A percentile compares a stretch with the other conserved stretches of the same genome.
Evolutionary conservation across 2,329 filamentous ascomycete species (phyloP).

Genomic region (Drechslerella stenobrocha): DNA sequence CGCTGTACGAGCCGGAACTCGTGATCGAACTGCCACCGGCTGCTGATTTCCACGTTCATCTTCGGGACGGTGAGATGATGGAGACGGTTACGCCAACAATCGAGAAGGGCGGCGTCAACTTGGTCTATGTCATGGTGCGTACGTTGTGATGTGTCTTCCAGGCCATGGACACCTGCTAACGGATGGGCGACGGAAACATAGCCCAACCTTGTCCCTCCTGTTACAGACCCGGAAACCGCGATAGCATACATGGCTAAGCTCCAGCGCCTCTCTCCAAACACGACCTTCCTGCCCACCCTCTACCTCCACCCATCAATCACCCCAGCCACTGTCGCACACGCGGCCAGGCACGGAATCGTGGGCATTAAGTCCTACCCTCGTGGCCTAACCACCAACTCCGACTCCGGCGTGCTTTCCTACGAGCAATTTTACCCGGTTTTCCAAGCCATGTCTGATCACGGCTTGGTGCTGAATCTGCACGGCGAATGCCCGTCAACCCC

Average conservation of each 20-base stretch:
- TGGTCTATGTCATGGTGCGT: slow-evolving; percentile 62
- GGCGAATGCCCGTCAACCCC: slow-evolving; percentile 73
- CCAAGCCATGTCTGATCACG: slow-evolving; percentile 81
- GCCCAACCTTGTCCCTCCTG: slow-evolving; percentile 69
- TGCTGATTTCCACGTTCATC: slow-evolving; percentile 62
- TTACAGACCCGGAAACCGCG: slow-evolving; percentile 66
- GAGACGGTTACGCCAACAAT: slow-evolving; percentile 62
- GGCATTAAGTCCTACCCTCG: slow-evolving; percentile 72
- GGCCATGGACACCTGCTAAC: slow-evolving; percentile 33
- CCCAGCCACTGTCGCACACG: slow-evolving; percentile 71
- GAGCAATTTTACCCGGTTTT: slow-evolving; percentile 77
- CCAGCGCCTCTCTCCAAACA: slow-evolving; percentile 64
- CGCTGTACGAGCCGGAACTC: slow-evolving; percentile 27
- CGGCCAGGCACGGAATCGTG: slow-evolving; percentile 70
- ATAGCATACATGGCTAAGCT: slow-evolving; percentile 69
- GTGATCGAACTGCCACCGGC: slow-evolving; percentile 52
- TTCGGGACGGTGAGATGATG: slow-evolving; percentile 70
- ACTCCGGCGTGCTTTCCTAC: slow-evolving; percentile 70
- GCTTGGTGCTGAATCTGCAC: slow-evolving; percentile 88
- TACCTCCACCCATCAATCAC: slow-evolving; percentile 69
- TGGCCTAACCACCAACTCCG: slow-evolving; percentile 69
- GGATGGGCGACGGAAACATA: slow-evolving; percentile 51
- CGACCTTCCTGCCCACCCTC: slow-evolving; percentile 74
- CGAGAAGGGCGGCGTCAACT: slow-evolving; percentile 67
- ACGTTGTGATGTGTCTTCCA: slow-evolving; percentile 8